Conservation (phyloP, 495 filamentous ascomycete species). For the Parathielavia appendiculata region DNA sequence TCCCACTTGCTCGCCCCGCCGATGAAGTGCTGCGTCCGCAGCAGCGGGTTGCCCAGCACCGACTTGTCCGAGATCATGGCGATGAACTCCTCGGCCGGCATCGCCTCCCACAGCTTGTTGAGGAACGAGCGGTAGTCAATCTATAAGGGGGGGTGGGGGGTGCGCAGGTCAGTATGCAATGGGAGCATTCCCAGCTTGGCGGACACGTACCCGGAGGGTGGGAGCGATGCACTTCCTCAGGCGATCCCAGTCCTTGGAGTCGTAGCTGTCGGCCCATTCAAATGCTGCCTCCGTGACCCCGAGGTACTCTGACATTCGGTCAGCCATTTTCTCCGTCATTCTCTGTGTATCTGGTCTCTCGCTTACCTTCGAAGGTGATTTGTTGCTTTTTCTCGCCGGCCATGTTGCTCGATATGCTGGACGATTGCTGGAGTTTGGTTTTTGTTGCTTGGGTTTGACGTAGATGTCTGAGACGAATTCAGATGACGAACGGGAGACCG, state of each 20-base stretch:
- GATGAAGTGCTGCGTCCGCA: constrained; percentile 75
- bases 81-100: constrained; percentile 68
- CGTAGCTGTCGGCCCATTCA: constrained; percentile 82
- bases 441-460: background rate
- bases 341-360: background rate
- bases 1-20: constrained; percentile 66
- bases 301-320: constrained; percentile 43
- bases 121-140: constrained; percentile 74
- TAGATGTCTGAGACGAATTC: background rate
- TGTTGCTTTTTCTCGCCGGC: constrained; percentile 25
- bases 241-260: constrained; percentile 74
- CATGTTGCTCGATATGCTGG: constrained; percentile 20
- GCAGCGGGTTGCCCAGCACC: constrained; percentile 64
- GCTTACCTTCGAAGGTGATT: constrained; percentile 33
- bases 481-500: background rate
- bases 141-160: constrained; percentile 18
- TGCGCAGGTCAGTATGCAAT: background rate
- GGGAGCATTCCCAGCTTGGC: background rate
- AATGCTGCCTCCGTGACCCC: constrained; percentile 50
- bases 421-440: background rate
- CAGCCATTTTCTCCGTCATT: background rate
- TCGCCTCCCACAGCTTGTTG: constrained; percentile 64
- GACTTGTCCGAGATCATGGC: constrained; percentile 59
- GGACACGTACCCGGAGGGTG: constrained; percentile 49
- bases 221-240: constrained; percentile 68